Evolutionary conservation across 768 basidiomycete genomes (phyloP).

Genomic region (Lyophyllum decastes): DNA sequence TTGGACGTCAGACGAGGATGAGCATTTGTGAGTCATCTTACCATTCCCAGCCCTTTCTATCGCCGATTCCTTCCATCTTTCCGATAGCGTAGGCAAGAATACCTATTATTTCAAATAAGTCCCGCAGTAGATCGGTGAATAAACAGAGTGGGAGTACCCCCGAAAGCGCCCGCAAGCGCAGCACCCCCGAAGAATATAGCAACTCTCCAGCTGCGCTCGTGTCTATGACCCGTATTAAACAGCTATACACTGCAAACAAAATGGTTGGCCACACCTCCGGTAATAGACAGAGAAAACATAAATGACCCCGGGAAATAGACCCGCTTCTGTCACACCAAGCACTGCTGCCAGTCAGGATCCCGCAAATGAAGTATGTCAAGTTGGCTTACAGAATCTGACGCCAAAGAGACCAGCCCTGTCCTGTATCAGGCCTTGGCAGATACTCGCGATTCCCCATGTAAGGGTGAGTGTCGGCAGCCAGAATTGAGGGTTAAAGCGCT

Average conservation of each 20-base stretch:
- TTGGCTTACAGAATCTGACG: conserved; percentile 51
- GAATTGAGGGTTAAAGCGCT: conserved; percentile 57
- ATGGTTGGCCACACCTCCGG: conserved; percentile 29
- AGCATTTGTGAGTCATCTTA: conserved; percentile 12
- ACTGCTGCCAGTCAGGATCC: conserved; percentile 31
- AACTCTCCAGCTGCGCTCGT: conserved; percentile 61
- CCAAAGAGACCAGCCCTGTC: conserved; percentile 56
- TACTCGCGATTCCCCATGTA: conserved; percentile 56
- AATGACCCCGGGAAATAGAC: conserved; percentile 58
- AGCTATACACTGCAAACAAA: not conserved
- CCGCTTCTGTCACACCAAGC: conserved; percentile 61
- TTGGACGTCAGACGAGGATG: not conserved
- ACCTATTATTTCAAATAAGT: conserved; percentile 29
- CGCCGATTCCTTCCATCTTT: conserved; percentile 63
- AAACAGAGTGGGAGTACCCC: conserved; percentile 36
- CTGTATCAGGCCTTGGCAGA: conserved; percentile 55
- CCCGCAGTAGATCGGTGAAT: not conserved
- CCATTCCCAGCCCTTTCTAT: conserved; percentile 64
- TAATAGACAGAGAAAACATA: conserved; percentile 65
- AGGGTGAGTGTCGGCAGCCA: conserved; percentile 66
- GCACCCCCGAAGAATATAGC: conserved; percentile 65
- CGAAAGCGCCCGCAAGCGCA: conserved; percentile 65
- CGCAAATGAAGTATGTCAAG: not conserved
- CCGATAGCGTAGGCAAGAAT: conserved; percentile 60
- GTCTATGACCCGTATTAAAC: conserved; percentile 28